phyloP scores from a whole-genome alignment of 2,329 filamentous ascomycete genomes.

The Claviceps monticola region DNA sequence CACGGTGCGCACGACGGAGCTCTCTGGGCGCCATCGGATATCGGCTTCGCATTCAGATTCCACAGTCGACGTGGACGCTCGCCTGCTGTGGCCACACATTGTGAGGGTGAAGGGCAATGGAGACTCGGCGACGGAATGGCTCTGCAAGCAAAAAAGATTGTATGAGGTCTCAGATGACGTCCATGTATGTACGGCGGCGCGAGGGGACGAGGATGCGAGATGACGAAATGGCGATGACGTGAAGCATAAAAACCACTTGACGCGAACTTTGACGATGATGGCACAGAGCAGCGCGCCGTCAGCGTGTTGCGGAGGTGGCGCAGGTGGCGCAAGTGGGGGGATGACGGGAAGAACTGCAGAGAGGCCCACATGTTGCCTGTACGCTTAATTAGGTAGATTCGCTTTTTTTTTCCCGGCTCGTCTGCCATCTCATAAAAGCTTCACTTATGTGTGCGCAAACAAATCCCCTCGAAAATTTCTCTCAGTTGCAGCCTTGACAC shows the following conservation, averaged over 20 bases:
- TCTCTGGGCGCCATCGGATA: slow-evolving; percentile 21
- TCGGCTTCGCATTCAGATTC: slow-evolving; percentile 26
- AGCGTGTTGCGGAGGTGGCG: too few relatives aligned
- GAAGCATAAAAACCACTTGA: background rate
- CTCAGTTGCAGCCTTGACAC: too few relatives aligned
- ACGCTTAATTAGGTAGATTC: background rate
- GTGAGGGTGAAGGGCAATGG: slow-evolving; percentile 3
- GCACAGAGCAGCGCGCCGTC: background rate
- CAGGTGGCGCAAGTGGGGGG: too few relatives aligned
- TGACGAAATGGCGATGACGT: background rate
- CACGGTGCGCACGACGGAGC: slow-evolving; percentile 18
- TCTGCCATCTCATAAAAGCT: background rate
- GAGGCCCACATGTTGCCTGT: too few relatives aligned
- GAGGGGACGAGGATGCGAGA: background rate
- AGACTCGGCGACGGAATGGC: background rate
- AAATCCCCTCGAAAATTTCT: background rate
- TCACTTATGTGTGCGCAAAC: background rate
- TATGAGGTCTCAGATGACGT: background rate
- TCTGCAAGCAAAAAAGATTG: background rate
- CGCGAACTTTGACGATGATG: background rate
- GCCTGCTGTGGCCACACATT: slow-evolving; percentile 27
- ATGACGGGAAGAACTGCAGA: too few relatives aligned
- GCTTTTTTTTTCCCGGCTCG: background rate
- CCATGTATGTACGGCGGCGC: background rate
- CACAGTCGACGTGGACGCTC: slow-evolving; percentile 30